phyloP scores from a whole-genome alignment of 2,329 filamentous ascomycete species.

The Aspergillus intermedius region DNA sequence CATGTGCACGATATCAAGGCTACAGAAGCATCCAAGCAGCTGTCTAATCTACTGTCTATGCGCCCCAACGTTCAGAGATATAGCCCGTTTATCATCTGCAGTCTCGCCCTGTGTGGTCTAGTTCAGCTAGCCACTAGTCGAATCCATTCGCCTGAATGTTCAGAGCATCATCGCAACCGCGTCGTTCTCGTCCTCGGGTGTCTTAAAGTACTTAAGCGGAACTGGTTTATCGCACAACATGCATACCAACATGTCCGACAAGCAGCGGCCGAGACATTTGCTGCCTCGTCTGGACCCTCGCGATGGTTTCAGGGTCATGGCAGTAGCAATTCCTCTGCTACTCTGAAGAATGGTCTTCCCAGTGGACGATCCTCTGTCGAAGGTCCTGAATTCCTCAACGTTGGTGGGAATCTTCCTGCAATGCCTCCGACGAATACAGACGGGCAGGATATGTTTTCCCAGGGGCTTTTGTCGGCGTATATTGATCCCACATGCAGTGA shows the following conservation, averaged over 20 bases:
- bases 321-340: background rate
- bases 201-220: slow-evolving; percentile 24
- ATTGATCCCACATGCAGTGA: background rate
- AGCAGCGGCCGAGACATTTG: slow-evolving; percentile 18
- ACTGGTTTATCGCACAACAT: slow-evolving; percentile 24
- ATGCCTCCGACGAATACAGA: background rate
- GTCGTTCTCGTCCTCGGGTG: slow-evolving; percentile 30
- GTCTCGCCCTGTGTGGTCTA: slow-evolving; percentile 26
- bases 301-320: background rate
- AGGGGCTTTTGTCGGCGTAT: background rate
- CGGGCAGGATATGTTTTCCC: background rate
- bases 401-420: background rate
- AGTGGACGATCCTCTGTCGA: background rate
- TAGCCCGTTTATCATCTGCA: slow-evolving; percentile 26
- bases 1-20: slow-evolving; percentile 31
- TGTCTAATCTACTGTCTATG: slow-evolving; percentile 28
- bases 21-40: slow-evolving; percentile 27
- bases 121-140: slow-evolving; percentile 29
- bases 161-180: slow-evolving; percentile 34
- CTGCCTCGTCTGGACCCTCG: background rate
- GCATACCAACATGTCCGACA: slow-evolving; percentile 22
- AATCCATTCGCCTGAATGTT: slow-evolving; percentile 30
- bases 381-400: background rate
- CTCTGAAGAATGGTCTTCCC: background rate
- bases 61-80: slow-evolving; percentile 26